Evolutionary conservation across 2,329 filamentous ascomycete species (phyloP).

Genomic region (Aspergillus oerlinghausenensis): DNA sequence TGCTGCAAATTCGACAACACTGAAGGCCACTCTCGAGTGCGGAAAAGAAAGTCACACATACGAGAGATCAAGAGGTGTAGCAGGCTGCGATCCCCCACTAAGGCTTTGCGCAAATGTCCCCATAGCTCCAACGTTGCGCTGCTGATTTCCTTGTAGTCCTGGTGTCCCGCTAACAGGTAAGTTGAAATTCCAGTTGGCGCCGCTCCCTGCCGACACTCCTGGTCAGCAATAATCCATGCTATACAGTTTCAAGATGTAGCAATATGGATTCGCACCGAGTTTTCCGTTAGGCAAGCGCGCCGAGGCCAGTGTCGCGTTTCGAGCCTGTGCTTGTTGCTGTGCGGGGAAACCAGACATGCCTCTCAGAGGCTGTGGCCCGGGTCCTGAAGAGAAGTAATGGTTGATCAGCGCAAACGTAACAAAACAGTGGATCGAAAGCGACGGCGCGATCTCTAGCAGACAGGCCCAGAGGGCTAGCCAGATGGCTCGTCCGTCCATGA

Average conservation of each 20-base stretch:
- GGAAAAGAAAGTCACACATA: slow-evolving; percentile 37
- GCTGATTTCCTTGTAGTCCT: slow-evolving; percentile 47
- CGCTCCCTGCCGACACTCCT: slow-evolving; percentile 40
- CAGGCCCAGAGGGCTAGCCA: slow-evolving; percentile 3
- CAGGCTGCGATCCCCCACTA: slow-evolving; percentile 46
- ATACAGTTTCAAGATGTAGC: background rate
- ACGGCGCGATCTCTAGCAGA: slow-evolving; percentile 4
- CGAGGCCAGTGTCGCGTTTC: slow-evolving; percentile 45
- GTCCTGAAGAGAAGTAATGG: slow-evolving; percentile 32
- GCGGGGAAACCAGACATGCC: slow-evolving; percentile 52
- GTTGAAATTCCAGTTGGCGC: slow-evolving; percentile 56
- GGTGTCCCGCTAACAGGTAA: slow-evolving; percentile 51
- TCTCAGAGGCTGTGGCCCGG: slow-evolving; percentile 49
- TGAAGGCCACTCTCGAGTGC: background rate
- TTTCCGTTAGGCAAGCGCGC: slow-evolving; percentile 52
- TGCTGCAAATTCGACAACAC: background rate
- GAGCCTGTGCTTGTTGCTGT: slow-evolving; percentile 46
- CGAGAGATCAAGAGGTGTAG: slow-evolving; percentile 53
- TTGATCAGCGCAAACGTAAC: slow-evolving; percentile 9
- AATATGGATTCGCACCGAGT: slow-evolving; percentile 40
- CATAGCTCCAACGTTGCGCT: slow-evolving; percentile 48
- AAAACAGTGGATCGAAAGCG: background rate
- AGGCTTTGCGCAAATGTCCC: slow-evolving; percentile 56
- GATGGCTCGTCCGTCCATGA: background rate
- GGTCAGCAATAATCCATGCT: slow-evolving; percentile 20